These are phyloP conservation scores for Xylaria scruposa DNA, from an alignment of 495 filamentous ascomycete genomes.

Conservation along the genomic window DNA sequence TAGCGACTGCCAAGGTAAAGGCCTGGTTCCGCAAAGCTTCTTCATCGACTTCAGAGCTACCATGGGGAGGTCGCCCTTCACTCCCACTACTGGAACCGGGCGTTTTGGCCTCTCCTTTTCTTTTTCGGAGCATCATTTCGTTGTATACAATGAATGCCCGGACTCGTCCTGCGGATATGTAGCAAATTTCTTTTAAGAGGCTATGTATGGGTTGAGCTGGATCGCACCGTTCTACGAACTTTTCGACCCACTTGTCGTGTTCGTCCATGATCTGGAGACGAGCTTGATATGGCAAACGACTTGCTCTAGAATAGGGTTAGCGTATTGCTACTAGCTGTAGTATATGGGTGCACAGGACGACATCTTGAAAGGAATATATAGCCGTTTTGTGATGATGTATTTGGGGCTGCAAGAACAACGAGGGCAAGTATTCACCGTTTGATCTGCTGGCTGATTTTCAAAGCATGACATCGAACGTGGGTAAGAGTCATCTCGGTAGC, in stretches of 20 bases:
- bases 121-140: conserved; percentile 20
- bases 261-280: conserved; percentile 24
- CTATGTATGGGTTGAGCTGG: neutral
- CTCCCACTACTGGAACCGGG: neutral
- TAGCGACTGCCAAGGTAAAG: conserved; percentile 3
- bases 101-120: neutral
- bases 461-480: conserved; percentile 32
- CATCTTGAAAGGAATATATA: neutral
- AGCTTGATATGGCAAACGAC: conserved; percentile 5
- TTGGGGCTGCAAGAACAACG: neutral
- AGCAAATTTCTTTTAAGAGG: conserved; percentile 16
- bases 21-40: conserved; percentile 1
- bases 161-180: conserved; percentile 21
- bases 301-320: conserved; percentile 12
- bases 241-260: conserved; percentile 20
- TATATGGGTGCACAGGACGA: neutral
- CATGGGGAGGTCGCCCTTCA: neutral
- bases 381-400: neutral
- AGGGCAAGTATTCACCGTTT: conserved; percentile 5
- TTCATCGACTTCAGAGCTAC: neutral
- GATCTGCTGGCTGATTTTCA: conserved; percentile 11
- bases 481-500: conserved; percentile 28
- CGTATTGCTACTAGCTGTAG: neutral
- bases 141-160: conserved; percentile 9
- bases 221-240: conserved; percentile 21